Evolutionary conservation across 805 yeast genomes (phyloP), one percentile per base, ranked within the genome.

Genomic region (Starmerella bacillaris): DNA sequence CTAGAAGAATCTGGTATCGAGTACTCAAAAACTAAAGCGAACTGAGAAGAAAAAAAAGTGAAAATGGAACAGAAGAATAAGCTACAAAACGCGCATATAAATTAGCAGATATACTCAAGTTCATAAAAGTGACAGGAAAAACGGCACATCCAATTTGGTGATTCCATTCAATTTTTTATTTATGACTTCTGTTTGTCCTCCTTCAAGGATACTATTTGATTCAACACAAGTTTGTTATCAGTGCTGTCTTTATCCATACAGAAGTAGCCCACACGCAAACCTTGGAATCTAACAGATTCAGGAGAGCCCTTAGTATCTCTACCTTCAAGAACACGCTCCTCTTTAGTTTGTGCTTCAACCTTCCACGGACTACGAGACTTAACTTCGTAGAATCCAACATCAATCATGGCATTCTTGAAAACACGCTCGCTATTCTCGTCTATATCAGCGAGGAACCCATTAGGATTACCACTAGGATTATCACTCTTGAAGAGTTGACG

Each of bases 261-360:
- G 70, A 83, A 89, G 59, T 89, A 89, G 21, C 98, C 98, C 31
- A 80, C 86, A 61, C 98, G 73, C 58, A 89, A 69, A 21, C 94
- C 98, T 63, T 89, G 98, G 82, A 89, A 89, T 58, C 98, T 72
- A 21, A 79, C 82, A n/a, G 84, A 69, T 56, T 84, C 92, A 31
- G 72, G 70, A 3, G 71, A 67, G 16, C 66, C 58, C 43, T 65
- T 59, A 22, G 65, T 65, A 27, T 58, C 58, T 40, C 67, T 65
- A 55, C 89, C 95, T 46, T 68, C 64, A 45, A 83, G 76, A 51
- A 67, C 65, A 34, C 64, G 58, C 33, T 48, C 56, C 18, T 45
- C 50, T 54, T 82, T 79, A 27, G 67, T 61, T 34, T 71, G 66
- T 27, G 65, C 64, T 21, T 67, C 64, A 20, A 74, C 65, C 21